Conservation (phyloP, 1,284 basidiomycete species). For the Fomitopsis palustris region DNA sequence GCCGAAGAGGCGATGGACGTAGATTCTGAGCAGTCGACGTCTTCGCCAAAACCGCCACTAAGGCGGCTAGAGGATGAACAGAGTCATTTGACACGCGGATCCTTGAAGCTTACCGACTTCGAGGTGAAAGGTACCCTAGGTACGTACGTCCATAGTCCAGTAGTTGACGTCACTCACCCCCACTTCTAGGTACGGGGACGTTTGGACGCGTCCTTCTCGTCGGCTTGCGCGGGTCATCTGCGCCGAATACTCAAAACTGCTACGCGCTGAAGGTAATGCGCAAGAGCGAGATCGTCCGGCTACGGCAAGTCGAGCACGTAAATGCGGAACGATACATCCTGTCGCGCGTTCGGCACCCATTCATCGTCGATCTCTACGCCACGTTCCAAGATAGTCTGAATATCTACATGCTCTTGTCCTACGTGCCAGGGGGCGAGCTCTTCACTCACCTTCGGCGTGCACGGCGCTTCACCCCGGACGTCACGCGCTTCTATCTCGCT, state of each 20-base stretch:
- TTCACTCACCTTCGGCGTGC: constrained; percentile 92
- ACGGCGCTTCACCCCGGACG: constrained; percentile 94
- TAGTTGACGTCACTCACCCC: not conserved
- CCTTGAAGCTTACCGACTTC: constrained; percentile 69
- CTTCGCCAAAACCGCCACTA: constrained; percentile 40
- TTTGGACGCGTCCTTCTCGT: constrained; percentile 92
- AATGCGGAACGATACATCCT: constrained; percentile 97
- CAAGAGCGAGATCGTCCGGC: constrained; percentile 91
- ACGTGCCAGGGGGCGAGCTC: constrained; percentile 95
- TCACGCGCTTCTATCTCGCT: constrained; percentile 98
- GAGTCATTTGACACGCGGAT: constrained; percentile 56
- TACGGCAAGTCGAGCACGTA: constrained; percentile 98
- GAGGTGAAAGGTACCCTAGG: constrained; percentile 78
- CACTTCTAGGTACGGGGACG: constrained; percentile 77
- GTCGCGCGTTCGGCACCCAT: constrained; percentile 79
- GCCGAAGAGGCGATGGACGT: constrained; percentile 26
- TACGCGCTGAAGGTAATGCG: constrained; percentile 93
- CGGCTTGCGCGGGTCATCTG: constrained; percentile 50
- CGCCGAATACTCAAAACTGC: constrained; percentile 53
- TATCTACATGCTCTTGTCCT: constrained; percentile 99
- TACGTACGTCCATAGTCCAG: constrained; percentile 27
- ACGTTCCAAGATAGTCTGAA: constrained; percentile 96
- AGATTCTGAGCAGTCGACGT: constrained; percentile 12
- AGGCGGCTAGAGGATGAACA: constrained; percentile 66
- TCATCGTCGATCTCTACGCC: constrained; percentile 87